Evolutionary conservation across 2,329 filamentous ascomycete genomes (phyloP), one percentile per base, ranked within the genome.

Genomic region (Arthrobotrys iridis): DNA sequence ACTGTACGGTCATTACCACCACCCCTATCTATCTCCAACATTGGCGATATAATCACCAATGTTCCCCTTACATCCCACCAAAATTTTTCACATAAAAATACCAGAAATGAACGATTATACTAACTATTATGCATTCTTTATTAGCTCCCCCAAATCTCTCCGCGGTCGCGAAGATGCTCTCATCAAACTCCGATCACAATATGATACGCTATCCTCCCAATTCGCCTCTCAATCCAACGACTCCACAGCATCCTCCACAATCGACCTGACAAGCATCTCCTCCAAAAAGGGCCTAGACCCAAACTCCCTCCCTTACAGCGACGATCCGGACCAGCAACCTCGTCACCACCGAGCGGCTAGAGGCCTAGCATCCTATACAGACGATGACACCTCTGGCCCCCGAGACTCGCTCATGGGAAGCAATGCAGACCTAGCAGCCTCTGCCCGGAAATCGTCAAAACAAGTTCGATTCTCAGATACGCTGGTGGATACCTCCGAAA

Each of bases 321-420:
- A 74, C 37, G 70, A 74, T 24, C 65, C 65, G 26, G 63, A 67
- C 41, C 45, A 37, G 1, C 66, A 26, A 20, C 55, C 33, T 20
- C 43, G 13, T 18, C 77, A 71, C 73, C 82, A 90, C 90, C 90
- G 88, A 81, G 91, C 96, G 82, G 85, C 86, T 52, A 62, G 79
- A 45, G 80, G 82, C 40, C 79, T 82, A 78, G 77, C 79, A 73
- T 75, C 78, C 73, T 79, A 78, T 58, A 80, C 81, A 57, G 81
- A 82, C 33, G 80, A 82, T 55, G 81, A 81, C 26, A 84, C 87
- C 28, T 81, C 84, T 58, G 82, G 85, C 15, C 84, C 85, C 76
- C 86, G 89, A 78, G 84, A 85, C 11, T 84, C 86, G 11, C 85
- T 91, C 59, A 89, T 91, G 80, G 80, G 84, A 88, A 79, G 79